Evolutionary conservation across 495 filamentous ascomycete genomes (phyloP).

Genomic region (Podospora pseudopauciseta): DNA sequence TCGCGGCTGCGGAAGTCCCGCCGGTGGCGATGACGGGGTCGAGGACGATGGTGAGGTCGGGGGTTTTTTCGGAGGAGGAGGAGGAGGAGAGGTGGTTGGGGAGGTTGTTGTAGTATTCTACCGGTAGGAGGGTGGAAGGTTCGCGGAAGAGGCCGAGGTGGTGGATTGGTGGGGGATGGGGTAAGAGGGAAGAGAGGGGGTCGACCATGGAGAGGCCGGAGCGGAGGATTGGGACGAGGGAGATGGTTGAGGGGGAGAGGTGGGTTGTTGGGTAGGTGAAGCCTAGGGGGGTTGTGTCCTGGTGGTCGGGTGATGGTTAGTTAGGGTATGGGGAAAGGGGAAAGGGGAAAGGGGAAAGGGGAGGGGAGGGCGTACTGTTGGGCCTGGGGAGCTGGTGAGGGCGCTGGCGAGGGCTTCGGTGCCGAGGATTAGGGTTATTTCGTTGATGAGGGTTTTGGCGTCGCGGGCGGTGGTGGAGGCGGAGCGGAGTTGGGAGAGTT

Average conservation of each 20-base stretch:
- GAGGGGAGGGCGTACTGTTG: conserved; percentile 66
- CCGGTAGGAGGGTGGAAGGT: conserved; percentile 74
- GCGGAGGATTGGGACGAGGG: conserved; percentile 85
- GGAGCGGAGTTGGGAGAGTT: conserved; percentile 85
- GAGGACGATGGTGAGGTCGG: conserved; percentile 72
- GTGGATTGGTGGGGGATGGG: conserved; percentile 75
- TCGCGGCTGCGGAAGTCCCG: conserved; percentile 82
- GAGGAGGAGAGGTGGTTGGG: conserved; percentile 57
- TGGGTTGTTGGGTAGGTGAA: conserved; percentile 60
- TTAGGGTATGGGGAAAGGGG: conserved; percentile 65
- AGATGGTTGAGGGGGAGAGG: conserved; percentile 61
- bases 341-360: conserved; percentile 57
- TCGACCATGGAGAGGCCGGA: conserved; percentile 90
- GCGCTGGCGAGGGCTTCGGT: conserved; percentile 73
- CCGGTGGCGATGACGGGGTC: conserved; percentile 95
- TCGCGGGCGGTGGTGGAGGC: conserved; percentile 64
- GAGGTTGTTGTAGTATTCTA: conserved; percentile 99
- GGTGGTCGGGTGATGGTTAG: conserved; percentile 62
- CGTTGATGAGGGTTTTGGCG: conserved; percentile 76
- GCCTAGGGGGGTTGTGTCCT: conserved; percentile 67
- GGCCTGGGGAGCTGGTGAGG: conserved; percentile 49
- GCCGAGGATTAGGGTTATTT: conserved; percentile 77
- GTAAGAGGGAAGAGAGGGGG: conserved; percentile 55
- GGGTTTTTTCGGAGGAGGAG: conserved; percentile 30
- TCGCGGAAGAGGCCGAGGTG: conserved; percentile 94